Evolutionary conservation across 768 basidiomycete species (phyloP), one percentile per base, ranked within the genome.

Genomic region (Pisolithus marmoratus): DNA sequence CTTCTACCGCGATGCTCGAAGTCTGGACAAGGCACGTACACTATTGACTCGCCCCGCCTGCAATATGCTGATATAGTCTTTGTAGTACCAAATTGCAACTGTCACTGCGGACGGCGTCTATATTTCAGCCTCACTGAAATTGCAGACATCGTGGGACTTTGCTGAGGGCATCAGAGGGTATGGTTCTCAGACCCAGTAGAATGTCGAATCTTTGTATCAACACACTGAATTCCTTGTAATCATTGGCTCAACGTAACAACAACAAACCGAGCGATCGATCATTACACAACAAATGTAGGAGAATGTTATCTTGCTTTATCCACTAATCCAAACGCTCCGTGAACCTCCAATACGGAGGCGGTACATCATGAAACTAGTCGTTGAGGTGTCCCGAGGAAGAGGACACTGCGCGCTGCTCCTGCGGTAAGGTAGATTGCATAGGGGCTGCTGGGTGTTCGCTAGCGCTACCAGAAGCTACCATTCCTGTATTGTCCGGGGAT

Each of bases 1-100:
- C 45, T 98, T 86, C 72, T 99, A 99, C 72, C 83, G 96, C 41
- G 96, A 99, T 61, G 95, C 95, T 6, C 79, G 95, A 59, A 92
- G 90, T 74, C 73, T 94, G 68, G 89, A 98, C 79, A 96, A 97
- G 82, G 94, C 91, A 56, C 29, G 76, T 63, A 41, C 23, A 5
- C 12, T 44, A 29, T 26, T 54, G 17, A 40, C 52, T 22, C 5
- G 17, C 20, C 2, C 20, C 29, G 1, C 12, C 34, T 40, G 1
- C 24, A 46, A 8, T 38, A 36, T 11, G 8, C 24, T 38, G 12
- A 22, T 19, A 48, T 48, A 48, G 24, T 45, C n/a, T 26, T 31
- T 51, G 1, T 65, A 97, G 95, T 98, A 85, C 72, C 95, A 98
- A 94, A 80, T 98, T 52, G 94, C 93, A 5, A 91, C 80, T 1